Evolutionary conservation across 352 stramenopile genomes (phyloP).

Genomic region (Pythium utonaiense): DNA sequence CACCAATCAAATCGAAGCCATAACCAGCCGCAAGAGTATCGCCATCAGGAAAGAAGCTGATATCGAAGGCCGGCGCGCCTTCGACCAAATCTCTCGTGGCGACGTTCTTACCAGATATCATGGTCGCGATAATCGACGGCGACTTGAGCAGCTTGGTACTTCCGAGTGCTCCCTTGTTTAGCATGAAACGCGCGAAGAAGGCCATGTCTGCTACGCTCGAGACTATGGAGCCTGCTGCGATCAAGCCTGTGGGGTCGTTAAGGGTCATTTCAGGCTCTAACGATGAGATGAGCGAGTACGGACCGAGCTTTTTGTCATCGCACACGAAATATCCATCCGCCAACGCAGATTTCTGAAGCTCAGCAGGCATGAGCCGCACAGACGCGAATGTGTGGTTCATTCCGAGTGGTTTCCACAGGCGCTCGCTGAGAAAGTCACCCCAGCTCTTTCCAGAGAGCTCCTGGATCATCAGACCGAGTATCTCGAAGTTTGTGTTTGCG

Average conservation of each 20-base stretch:
- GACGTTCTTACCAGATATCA: conserved; percentile 54
- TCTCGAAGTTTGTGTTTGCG: conserved; percentile 58
- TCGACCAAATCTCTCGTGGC: conserved; percentile 29
- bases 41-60: conserved; percentile 44
- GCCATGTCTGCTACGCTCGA: conserved; percentile 52
- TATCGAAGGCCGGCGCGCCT: conserved; percentile 27
- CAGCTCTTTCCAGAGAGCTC: conserved; percentile 40
- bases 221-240: conserved; percentile 42
- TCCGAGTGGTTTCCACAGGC: conserved; percentile 48
- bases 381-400: conserved; percentile 56
- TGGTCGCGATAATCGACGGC: conserved; percentile 33
- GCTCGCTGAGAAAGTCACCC: conserved; percentile 40
- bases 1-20: conserved; percentile 48
- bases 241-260: conserved; percentile 17
- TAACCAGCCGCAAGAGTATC: conserved; percentile 56
- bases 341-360: conserved; percentile 6
- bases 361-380: conserved; percentile 7
- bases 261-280: conserved; percentile 27
- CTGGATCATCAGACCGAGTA: conserved; percentile 55
- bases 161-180: conserved; percentile 60
- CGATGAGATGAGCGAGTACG: conserved; percentile 33
- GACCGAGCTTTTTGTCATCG: conserved; percentile 36
- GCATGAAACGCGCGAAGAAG: conserved; percentile 41
- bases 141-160: conserved; percentile 41
- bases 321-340: conserved; percentile 44